phyloP scores from a whole-genome alignment of 1,284 basidiomycete genomes.

The Boletellus sp. region DNA sequence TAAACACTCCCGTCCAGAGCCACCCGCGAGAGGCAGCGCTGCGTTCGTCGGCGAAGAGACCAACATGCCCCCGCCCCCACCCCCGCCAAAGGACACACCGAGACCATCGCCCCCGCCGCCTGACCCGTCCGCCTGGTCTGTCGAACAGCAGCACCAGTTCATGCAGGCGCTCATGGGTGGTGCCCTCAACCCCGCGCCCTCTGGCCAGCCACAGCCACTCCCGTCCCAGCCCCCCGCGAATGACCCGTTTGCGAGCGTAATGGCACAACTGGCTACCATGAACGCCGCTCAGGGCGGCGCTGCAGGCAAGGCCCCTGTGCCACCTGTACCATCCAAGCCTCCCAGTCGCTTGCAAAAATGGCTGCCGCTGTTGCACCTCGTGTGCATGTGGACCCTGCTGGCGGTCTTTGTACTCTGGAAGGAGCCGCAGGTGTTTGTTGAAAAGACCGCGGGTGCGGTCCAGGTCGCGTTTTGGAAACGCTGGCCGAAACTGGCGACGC shows the following conservation, averaged over 20 bases:
- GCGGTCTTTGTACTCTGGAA: constrained; percentile 64
- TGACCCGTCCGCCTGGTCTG: constrained; percentile 58
- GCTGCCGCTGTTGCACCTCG: constrained; percentile 61
- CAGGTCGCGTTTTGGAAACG: constrained; percentile 44
- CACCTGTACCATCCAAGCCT: constrained; percentile 28
- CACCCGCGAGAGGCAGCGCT: constrained; percentile 40
- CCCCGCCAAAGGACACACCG: constrained; percentile 34
- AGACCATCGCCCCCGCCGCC: constrained; percentile 33
- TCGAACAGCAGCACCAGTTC: constrained; percentile 63
- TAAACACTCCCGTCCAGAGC: neutral
- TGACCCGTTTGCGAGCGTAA: constrained; percentile 26
- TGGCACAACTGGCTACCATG: constrained; percentile 39
- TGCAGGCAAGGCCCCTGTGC: constrained; percentile 18
- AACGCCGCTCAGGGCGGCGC: constrained; percentile 13
- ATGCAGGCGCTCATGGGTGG: constrained; percentile 57
- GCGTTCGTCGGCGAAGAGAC: constrained; percentile 63
- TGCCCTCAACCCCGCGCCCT: constrained; percentile 15
- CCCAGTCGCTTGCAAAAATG: constrained; percentile 53
- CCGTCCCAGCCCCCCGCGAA: constrained; percentile 10
- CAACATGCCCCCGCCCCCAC: constrained; percentile 43
- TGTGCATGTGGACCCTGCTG: constrained; percentile 59
- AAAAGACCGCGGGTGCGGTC: constrained; percentile 19
- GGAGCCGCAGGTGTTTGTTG: constrained; percentile 50
- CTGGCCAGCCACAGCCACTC: constrained; percentile 15
- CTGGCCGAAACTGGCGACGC: constrained; percentile 51